A percentile compares a stretch with the other conserved stretches of the same genome.
phyloP scores from a whole-genome alignment of 2,329 filamentous ascomycete species.

The Clonostachys byssicola region DNA sequence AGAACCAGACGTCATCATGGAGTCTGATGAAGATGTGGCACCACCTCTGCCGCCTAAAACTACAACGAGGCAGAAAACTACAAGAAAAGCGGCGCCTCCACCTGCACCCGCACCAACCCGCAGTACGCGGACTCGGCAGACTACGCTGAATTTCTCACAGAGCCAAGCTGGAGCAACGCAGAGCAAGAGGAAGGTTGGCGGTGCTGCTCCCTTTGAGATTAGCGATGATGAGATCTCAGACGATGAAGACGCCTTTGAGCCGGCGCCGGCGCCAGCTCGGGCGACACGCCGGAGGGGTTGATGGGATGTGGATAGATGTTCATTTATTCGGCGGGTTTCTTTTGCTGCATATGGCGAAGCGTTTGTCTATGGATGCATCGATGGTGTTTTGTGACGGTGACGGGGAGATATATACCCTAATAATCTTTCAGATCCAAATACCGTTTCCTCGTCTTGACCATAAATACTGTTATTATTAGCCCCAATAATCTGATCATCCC shows the following conservation, averaged over 20 bases:
- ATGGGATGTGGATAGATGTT: too few relatives aligned
- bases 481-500: too few relatives aligned
- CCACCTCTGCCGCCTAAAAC: conserved; percentile 32
- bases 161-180: conserved; percentile 26
- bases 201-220: conserved; percentile 41
- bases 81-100: conserved; percentile 8
- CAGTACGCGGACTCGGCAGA: conserved; percentile 18
- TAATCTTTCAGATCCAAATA: too few relatives aligned
- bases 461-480: too few relatives aligned
- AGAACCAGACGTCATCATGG: conserved; percentile 39
- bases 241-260: conserved; percentile 53
- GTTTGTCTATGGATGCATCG: too few relatives aligned
- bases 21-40: conserved; percentile 40
- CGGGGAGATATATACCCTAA: too few relatives aligned
- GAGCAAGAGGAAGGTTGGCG: conserved; percentile 21
- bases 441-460: too few relatives aligned
- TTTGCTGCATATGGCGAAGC: too few relatives aligned
- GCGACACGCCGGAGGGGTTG: conserved; percentile 6
- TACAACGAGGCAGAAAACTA: conserved; percentile 11
- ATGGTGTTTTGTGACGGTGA: too few relatives aligned
- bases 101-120: conserved; percentile 5
- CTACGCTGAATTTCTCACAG: conserved; percentile 27
- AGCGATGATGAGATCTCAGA: conserved; percentile 64
- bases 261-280: conserved; percentile 31
- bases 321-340: too few relatives aligned